Conservation (phyloP, 2,329 filamentous ascomycete species). For the Phialophora verrucosa region DNA sequence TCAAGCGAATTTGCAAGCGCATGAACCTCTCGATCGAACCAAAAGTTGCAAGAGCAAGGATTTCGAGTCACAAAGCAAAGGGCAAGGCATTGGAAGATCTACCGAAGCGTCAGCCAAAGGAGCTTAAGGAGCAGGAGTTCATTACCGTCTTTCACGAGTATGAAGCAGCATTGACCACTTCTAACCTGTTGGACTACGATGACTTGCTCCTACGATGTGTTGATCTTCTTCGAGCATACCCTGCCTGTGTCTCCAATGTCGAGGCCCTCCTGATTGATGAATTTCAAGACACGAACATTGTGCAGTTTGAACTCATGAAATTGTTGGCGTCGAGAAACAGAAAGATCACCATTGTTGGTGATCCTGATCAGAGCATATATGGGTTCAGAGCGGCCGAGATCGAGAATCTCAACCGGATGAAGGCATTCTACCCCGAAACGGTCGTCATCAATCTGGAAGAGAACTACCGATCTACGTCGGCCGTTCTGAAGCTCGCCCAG, state of each 20-base stretch:
- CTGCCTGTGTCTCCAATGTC: constrained; percentile 84
- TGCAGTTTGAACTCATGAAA: constrained; percentile 94
- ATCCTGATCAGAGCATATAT: constrained; percentile 98
- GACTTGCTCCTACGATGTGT: constrained; percentile 85
- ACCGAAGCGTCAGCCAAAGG: constrained; percentile 43
- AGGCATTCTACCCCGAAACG: constrained; percentile 75
- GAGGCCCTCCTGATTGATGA: constrained; percentile 93
- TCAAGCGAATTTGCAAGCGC: constrained; percentile 82
- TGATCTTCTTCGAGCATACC: constrained; percentile 74
- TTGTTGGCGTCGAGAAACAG: constrained; percentile 75
- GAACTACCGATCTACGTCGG: constrained; percentile 90
- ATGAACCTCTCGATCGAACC: constrained; percentile 71
- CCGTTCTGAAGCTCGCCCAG: constrained; percentile 79
- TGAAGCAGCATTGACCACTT: constrained; percentile 72
- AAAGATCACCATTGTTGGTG: constrained; percentile 91
- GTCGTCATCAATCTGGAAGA: constrained; percentile 85
- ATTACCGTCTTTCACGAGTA: constrained; percentile 74
- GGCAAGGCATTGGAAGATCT: constrained; percentile 55
- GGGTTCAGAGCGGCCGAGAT: constrained; percentile 93
- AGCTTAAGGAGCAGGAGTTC: constrained; percentile 67
- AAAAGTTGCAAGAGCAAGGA: constrained; percentile 72
- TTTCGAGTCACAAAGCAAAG: constrained; percentile 68
- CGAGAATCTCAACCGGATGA: constrained; percentile 80
- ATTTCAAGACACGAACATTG: constrained; percentile 94
- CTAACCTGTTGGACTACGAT: constrained; percentile 91